Conservation (phyloP, 2,329 filamentous ascomycete species). For the Xylariaceae sp. region DNA sequence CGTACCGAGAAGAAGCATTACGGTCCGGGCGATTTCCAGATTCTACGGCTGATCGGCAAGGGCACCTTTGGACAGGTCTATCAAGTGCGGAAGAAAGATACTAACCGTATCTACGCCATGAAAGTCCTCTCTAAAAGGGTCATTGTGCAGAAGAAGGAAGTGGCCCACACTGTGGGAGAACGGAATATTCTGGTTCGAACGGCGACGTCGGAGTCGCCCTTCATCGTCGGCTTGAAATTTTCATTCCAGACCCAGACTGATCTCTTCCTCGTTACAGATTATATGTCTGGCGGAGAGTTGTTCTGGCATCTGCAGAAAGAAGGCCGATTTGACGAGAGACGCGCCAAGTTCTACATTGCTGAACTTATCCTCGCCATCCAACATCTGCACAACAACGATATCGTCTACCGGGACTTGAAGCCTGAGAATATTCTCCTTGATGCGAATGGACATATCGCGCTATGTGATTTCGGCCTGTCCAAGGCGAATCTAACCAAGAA, state of each 20-base stretch:
- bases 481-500: constrained; percentile 97
- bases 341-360: constrained; percentile 98
- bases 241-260: constrained; percentile 97
- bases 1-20: constrained; percentile 84
- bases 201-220: constrained; percentile 90
- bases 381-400: constrained; percentile 93
- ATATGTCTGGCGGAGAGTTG: constrained; percentile 97
- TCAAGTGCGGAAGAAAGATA: constrained; percentile 96
- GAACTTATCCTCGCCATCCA: constrained; percentile 93
- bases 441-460: constrained; percentile 93
- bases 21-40: constrained; percentile 92
- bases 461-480: constrained; percentile 95
- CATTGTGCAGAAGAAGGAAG: constrained; percentile 99
- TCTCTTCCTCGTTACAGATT: constrained; percentile 96
- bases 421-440: constrained; percentile 96
- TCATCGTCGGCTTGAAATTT: constrained; percentile 97
- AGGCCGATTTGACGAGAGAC: constrained; percentile 86
- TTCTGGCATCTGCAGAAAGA: constrained; percentile 99
- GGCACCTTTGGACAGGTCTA: constrained; percentile 98
- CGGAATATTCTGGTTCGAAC: constrained; percentile 96
- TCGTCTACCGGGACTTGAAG: constrained; percentile 95
- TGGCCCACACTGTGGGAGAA: constrained; percentile 94
- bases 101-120: constrained; percentile 95
- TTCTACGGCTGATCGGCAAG: constrained; percentile 93
- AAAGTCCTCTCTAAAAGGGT: constrained; percentile 99